A percentile compares a stretch with the other conserved stretches of the same genome.
These are phyloP conservation scores for Annulohypoxylon bovei DNA, from an alignment of 495 filamentous ascomycete genomes.

Conservation along the genomic window DNA sequence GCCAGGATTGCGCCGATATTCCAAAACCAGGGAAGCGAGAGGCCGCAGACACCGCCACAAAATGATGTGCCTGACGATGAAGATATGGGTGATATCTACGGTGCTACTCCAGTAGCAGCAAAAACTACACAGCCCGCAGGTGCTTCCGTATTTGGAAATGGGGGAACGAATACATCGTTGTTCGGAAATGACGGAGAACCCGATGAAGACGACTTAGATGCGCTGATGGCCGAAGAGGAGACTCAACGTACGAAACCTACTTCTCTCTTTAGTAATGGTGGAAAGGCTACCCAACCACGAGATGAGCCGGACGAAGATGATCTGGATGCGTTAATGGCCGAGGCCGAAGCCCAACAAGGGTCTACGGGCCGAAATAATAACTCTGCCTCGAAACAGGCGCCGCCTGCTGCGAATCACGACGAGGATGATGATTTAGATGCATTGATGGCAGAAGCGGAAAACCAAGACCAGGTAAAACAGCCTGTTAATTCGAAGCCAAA, in stretches of 20 bases:
- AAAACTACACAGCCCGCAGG: constrained; percentile 20
- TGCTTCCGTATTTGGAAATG: constrained; percentile 24
- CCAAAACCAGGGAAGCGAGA: constrained; percentile 43
- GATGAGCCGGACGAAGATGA: constrained; percentile 59
- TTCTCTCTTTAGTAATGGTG: constrained; percentile 49
- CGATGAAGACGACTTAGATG: constrained; percentile 62
- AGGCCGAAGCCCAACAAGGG: constrained; percentile 50
- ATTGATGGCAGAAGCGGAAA: constrained; percentile 58
- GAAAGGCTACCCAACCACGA: neutral
- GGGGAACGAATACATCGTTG: constrained; percentile 8
- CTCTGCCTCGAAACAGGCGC: constrained; percentile 15
- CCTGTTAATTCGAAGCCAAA: constrained; percentile 11
- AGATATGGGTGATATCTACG: constrained; percentile 52
- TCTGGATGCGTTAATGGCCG: constrained; percentile 63
- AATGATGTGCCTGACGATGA: constrained; percentile 51
- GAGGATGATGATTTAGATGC: constrained; percentile 59
- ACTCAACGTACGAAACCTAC: constrained; percentile 36
- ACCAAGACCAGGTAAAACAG: constrained; percentile 15
- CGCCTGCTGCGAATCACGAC: constrained; percentile 31
- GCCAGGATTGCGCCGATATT: constrained; percentile 61
- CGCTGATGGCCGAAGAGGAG: constrained; percentile 60
- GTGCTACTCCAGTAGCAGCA: constrained; percentile 48
- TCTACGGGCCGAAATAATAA: constrained; percentile 8
- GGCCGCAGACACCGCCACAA: constrained; percentile 43
- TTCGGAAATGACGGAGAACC: constrained; percentile 49